Evolutionary conservation across 2,329 filamentous ascomycete species (phyloP), one percentile per base, ranked within the genome.

Genomic region (Conoideocrella luteorostrata): DNA sequence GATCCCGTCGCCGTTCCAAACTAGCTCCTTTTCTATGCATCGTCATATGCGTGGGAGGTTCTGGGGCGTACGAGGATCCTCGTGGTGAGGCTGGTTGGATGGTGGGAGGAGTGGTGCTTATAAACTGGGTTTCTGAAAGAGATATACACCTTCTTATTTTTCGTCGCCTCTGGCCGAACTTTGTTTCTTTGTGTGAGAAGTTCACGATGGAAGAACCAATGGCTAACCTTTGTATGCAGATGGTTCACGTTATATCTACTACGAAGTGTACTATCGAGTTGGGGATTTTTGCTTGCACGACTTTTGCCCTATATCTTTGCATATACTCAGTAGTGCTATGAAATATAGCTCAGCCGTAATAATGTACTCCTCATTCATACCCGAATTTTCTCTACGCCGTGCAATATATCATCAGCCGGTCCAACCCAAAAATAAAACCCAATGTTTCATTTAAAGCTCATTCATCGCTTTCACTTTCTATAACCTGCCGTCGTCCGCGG

Each of bases 51-150:
- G 48, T 52, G 44, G 45, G 34, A 21, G 21, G 40, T 13, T 30
- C 39, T 29, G 39, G 45, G 47, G 43, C 20, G 43, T 33, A 33
- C 21, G 49, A 37, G 50, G 50, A 52, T 50, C 50, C 49, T 45
- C 42, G 44, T 37, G 37, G 23, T 49, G 45, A 45, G 56, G 48
- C 52, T 52, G 57, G 58, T 49, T 54, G 56, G 53, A 52, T 51
- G 63, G 59, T 57, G 63, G 55, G 57, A 59, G 65, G 52, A 53
- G 67, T 69, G 54, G 62, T 69, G 66, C 66, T 69, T 69, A 65
- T 66, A 69, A 60, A 54, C 50, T 58, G 64, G 66, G 66, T 69
- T 68, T 69, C 66, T 69, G 66, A 69, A 52, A 56, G 58, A 64
- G 56, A 58, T 58, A 45, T 43, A 38, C 11, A 15, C 47, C 24